These are phyloP conservation scores for Globisporangium lucens DNA, from an alignment of 352 stramenopile species.

Conservation along the genomic window DNA sequence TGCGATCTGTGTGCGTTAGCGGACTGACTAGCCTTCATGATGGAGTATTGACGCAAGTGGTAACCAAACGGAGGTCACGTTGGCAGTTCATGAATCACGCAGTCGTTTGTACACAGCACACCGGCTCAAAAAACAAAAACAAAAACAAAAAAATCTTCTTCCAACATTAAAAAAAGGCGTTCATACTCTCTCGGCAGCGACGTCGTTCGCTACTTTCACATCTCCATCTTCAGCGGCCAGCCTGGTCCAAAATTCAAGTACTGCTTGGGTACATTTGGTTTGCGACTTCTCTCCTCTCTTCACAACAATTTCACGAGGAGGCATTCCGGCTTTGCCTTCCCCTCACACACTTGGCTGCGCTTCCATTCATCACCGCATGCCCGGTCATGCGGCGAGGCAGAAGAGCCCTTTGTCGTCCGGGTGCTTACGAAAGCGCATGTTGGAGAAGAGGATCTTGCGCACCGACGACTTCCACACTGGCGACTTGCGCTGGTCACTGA, in stretches of 20 bases:
- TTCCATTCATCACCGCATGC: neutral
- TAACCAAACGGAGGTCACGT: no score
- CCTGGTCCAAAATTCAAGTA: neutral
- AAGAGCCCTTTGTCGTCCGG: slow-evolving; percentile 70
- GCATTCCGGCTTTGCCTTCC: neutral
- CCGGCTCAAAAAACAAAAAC: neutral
- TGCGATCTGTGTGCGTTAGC: neutral
- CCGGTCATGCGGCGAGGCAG: slow-evolving; percentile 54
- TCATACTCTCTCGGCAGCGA: neutral
- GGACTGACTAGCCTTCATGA: neutral
- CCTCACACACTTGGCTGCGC: neutral
- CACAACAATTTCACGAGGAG: neutral
- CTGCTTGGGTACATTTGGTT: neutral
- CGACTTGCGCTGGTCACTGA: slow-evolving; percentile 79
- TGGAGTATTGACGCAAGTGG: no score
- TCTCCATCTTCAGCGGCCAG: neutral
- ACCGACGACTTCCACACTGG: slow-evolving; percentile 89
- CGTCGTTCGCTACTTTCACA: neutral
- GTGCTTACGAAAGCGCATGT: slow-evolving; percentile 81
- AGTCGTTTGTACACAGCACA: neutral
- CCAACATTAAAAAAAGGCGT: neutral
- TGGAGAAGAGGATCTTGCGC: slow-evolving; percentile 88
- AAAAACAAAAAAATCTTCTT: neutral
- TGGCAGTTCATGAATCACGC: no score
- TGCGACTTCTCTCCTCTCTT: neutral